Conservation (phyloP, 768 basidiomycete species). For the Lactifluus piperatus region DNA sequence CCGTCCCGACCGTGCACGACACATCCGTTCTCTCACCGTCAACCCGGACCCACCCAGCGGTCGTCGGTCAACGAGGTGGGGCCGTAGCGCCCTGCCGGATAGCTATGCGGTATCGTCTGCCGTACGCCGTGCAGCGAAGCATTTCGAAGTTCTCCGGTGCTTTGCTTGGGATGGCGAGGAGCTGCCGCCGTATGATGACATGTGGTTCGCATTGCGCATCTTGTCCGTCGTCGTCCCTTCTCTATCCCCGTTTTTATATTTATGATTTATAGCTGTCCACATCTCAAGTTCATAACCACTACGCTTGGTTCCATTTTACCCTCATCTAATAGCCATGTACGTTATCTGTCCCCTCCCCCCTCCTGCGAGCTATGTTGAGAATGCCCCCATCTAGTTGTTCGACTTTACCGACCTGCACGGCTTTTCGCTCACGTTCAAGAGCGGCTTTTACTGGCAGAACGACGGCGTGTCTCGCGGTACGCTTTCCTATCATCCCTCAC, state of each 20-base stretch:
- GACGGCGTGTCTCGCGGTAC: slow-evolving; percentile 50
- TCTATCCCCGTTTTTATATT: background rate
- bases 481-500: slow-evolving; percentile 18
- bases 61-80: slow-evolving; percentile 15
- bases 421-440: slow-evolving; percentile 53
- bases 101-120: slow-evolving; percentile 39
- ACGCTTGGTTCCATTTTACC: slow-evolving; percentile 56
- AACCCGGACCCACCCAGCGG: slow-evolving; percentile 27
- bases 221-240: slow-evolving; percentile 43
- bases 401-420: slow-evolving; percentile 55
- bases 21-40: slow-evolving; percentile 52
- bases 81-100: slow-evolving; percentile 26
- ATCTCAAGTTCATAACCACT: slow-evolving; percentile 50
- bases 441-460: slow-evolving; percentile 53
- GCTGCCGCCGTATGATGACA: slow-evolving; percentile 54
- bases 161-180: slow-evolving; percentile 68
- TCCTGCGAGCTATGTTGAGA: too few relatives aligned
- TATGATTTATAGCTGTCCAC: slow-evolving; percentile 57
- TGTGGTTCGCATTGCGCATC: slow-evolving; percentile 68
- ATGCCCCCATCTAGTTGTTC: slow-evolving; percentile 50
- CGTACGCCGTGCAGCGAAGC: slow-evolving; percentile 39
- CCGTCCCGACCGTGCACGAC: slow-evolving; percentile 51
- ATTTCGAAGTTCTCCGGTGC: slow-evolving; percentile 53
- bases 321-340: slow-evolving; percentile 49
- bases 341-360: slow-evolving; percentile 21